Evolutionary conservation across 148 eudicot genomes (phyloP).

Genomic region (Silene conica): DNA sequence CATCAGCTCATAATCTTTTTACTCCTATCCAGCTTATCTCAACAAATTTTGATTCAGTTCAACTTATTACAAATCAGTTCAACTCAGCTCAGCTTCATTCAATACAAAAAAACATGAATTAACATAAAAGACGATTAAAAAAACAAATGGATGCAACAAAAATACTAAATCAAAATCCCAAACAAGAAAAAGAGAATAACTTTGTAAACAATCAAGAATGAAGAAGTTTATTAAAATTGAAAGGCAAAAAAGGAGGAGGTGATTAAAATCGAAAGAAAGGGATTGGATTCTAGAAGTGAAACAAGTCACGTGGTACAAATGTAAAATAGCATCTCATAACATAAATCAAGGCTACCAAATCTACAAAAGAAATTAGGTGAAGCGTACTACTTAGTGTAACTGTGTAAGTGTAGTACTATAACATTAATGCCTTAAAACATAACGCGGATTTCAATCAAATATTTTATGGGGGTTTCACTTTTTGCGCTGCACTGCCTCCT

Average conservation of each 20-base stretch:
- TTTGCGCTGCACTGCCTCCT: conserved; percentile 17
- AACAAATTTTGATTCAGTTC: too few species aligned
- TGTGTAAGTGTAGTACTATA: neutral
- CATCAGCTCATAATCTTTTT: too few species aligned
- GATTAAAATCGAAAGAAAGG: conserved; percentile 6
- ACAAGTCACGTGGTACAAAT: conserved; percentile 15
- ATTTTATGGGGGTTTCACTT: neutral
- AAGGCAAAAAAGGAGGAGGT: conserved; percentile 3
- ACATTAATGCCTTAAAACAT: neutral
- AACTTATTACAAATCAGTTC: too few species aligned
- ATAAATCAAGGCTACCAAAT: conserved; percentile 17
- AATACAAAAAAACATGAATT: too few species aligned
- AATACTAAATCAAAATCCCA: neutral
- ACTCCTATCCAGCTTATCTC: too few species aligned
- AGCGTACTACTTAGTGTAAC: too few species aligned
- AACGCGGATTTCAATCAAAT: neutral
- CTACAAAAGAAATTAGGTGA: neutral
- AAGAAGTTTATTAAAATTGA: neutral
- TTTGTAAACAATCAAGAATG: conserved; percentile 18
- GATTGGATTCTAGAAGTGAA: neutral
- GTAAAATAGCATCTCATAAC: conserved; percentile 19
- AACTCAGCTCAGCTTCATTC: too few species aligned
- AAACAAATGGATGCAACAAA: neutral
- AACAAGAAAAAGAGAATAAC: neutral
- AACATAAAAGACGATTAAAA: neutral